Evolutionary conservation across 768 basidiomycete genomes (phyloP), one percentile per base, ranked within the genome.

Genomic region (Boletus rubescentipes): DNA sequence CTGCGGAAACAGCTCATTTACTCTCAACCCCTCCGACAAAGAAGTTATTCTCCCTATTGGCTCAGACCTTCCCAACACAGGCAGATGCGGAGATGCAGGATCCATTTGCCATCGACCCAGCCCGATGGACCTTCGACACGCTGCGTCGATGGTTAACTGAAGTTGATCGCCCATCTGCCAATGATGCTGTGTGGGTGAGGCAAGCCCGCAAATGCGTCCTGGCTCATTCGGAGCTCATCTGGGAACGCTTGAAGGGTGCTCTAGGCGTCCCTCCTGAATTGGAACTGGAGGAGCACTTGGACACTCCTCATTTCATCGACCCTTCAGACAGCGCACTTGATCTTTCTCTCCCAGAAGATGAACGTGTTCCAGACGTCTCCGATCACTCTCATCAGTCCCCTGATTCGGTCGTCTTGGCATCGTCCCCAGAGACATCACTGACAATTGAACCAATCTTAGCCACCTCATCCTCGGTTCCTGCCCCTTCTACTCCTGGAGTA

Each of bases 211-310:
- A 77, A 50, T 93, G 91, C 61, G 81, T 96, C 61, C 75, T 89
- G 20, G 72, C 81, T 23, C 86, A 86, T 59, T 88, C 85, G 14
- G 93, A 95, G 63, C 82, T 93, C 37, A 86, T 95, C 51, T 97
- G 93, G 93, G 92, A 95, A 68, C 82, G 92, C 52, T 75, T 95
- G 63, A 94, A 93, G 63, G 87, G 84, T 30, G 92, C 90, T 0
- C 75, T 97, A 2, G 93, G 93, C 5, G 86, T 93, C 5, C 93
- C 93, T 10, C 87, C 86, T 0, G 92, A 95, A 62, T 75, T 95
- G 20, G 87, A 91, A 59, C 71, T 84, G 31, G 85, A 88, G 41
- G 79, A 88, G 41, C 79, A 77, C n/a, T 18, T 21, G 23, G 57
- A 58, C 9, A 23, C 26, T 8, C 20, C 8, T 38, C n/a, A 21